Conservation (phyloP, 345 rosid species). For the Bretschneidera sinensis region DNA sequence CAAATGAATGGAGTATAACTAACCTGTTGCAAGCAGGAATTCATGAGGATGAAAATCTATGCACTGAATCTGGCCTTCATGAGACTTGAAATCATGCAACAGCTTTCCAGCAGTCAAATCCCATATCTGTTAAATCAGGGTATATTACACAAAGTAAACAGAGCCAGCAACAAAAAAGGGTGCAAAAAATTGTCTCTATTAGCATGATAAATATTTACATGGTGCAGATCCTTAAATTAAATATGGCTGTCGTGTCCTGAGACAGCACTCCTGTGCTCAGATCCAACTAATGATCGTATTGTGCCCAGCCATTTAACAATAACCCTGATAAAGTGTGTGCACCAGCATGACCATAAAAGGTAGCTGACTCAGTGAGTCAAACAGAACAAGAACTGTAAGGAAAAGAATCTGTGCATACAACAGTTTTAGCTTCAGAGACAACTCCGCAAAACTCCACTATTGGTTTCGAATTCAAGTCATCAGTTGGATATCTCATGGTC, state of each 20-base stretch:
- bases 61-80: slow-evolving; percentile 94
- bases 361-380: background rate
- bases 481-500: background rate
- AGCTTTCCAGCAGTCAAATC: slow-evolving; percentile 98
- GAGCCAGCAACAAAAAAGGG: too few relatives aligned
- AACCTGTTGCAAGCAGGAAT: slow-evolving; percentile 94
- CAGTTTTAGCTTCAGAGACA: background rate
- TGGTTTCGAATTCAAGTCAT: background rate
- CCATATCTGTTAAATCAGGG: slow-evolving; percentile 63
- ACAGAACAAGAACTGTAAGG: background rate
- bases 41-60: slow-evolving; percentile 98
- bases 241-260: background rate
- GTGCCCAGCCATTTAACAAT: too few relatives aligned
- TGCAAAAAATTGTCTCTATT: too few relatives aligned
- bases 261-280: background rate
- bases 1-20: slow-evolving; percentile 16
- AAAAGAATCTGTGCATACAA: background rate
- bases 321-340: too few relatives aligned
- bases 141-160: slow-evolving; percentile 5
- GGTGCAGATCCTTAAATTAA: background rate
- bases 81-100: slow-evolving; percentile 83
- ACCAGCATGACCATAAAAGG: too few relatives aligned
- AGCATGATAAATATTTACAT: too few relatives aligned
- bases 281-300: background rate
- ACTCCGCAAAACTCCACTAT: background rate